Evolutionary conservation across 257 asterid species (phyloP), one percentile per base, ranked within the genome.

Genomic region (Osmanthus fragrans): DNA sequence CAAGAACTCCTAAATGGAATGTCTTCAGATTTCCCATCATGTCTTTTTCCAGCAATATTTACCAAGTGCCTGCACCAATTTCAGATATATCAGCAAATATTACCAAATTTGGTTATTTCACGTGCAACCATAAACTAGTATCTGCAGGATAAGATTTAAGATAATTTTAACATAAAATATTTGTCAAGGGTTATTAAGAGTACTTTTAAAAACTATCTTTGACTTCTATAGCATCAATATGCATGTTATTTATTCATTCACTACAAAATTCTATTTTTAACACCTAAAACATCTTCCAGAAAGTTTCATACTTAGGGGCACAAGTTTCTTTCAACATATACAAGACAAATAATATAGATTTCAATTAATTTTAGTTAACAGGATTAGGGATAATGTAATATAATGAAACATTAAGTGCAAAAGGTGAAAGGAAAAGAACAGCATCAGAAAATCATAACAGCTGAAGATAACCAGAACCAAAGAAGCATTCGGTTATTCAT

Each of bases 21-120:
- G 58, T 79, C 90, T 72, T 87, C 93, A 71, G 80, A 80, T 79
- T 75, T 82, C 40, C 85, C 86, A 21, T 87, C 49, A 33, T 49
- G 84, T 72, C 82, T 82, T 86, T 73, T 87, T 69, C 83, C 88
- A 42, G 88, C 89, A 56, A 80, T 81, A 81, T 90, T 92, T 58
- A 92, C 93, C 90, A 94, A 82, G 84, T 77, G 87, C 90, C 98
- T 94, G 85, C 86, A 84, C 75, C 75, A 81, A 73, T 84, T 72
- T 73, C 45, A 71, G 42, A 76, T 73, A 68, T 58, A 76, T 73
- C 21, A 63, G 77, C 19, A 63, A 36, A 39, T 30, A 54, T 30
- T 69, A 15, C 18, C 51, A 4, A 36, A 25, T 71, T 36, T 69
- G 72, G 42, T 51, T 21, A 27, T 25, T 40, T 45, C 25, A 13